phyloP scores from a whole-genome alignment of 2,329 filamentous ascomycete species.

The Knufia petricola region DNA sequence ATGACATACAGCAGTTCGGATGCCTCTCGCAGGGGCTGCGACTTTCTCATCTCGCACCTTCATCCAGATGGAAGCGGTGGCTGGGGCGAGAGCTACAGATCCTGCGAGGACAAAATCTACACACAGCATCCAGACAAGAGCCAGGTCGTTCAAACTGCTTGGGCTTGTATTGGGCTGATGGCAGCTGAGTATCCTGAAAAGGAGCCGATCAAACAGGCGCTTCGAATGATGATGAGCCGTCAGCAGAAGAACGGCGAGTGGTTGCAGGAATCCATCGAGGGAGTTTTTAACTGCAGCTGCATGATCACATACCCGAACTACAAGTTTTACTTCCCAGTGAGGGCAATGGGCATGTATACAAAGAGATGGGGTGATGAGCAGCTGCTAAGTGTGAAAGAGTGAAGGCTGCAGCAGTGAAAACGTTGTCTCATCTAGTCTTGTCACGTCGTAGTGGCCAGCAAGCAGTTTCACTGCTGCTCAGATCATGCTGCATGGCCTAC shows the following conservation, averaged over 20 bases:
- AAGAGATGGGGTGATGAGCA: conserved; percentile 58
- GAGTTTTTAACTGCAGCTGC: conserved; percentile 96
- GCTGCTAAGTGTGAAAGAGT: conserved; percentile 28
- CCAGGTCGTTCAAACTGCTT: conserved; percentile 90
- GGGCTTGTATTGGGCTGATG: conserved; percentile 74
- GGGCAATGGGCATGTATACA: conserved; percentile 84
- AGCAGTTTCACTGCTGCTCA: too few species aligned
- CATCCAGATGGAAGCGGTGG: conserved; percentile 68
- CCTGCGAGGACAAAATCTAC: conserved; percentile 69
- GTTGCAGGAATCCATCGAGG: conserved; percentile 91
- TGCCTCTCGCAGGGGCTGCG: conserved; percentile 63
- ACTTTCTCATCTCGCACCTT: conserved; percentile 79
- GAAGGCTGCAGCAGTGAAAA: not conserved
- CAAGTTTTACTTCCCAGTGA: conserved; percentile 92
- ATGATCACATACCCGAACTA: conserved; percentile 99
- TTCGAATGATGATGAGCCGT: conserved; percentile 72
- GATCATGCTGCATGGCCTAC: too few species aligned
- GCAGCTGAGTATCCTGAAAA: conserved; percentile 72
- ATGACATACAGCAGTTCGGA: conserved; percentile 70
- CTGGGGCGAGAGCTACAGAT: conserved; percentile 91
- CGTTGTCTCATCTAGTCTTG: too few species aligned
- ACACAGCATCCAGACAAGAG: conserved; percentile 63
- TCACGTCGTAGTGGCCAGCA: too few species aligned
- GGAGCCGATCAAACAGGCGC: conserved; percentile 60
- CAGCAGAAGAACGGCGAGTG: conserved; percentile 88